phyloP scores from a whole-genome alignment of 2,329 filamentous ascomycete species.

The Apiospora saccharicola region DNA sequence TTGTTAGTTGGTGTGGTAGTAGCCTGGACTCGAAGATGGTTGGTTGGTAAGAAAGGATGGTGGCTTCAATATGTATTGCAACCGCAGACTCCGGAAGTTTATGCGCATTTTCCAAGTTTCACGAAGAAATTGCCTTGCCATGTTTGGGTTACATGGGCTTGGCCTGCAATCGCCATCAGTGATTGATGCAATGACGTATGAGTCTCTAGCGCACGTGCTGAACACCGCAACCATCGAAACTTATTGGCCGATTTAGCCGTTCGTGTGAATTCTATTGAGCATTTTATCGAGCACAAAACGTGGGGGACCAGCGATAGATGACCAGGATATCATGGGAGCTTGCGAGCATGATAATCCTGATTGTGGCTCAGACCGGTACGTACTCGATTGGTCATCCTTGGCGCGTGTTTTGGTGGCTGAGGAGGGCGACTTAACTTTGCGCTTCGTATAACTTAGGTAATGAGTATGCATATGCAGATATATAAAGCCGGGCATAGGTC shows the following conservation, averaged over 20 bases:
- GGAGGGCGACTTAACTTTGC: constrained; percentile 8
- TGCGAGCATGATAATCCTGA: too few species aligned
- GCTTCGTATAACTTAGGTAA: not conserved
- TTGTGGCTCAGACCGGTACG: too few species aligned
- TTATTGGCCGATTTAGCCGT: constrained; percentile 11
- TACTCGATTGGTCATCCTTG: too few species aligned
- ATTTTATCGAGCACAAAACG: not conserved
- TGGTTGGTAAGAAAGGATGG: constrained; percentile 8
- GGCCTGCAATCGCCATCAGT: not conserved
- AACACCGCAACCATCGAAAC: not conserved
- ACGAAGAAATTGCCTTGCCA: constrained; percentile 1
- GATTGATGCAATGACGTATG: constrained; percentile 15
- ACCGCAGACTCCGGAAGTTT: not conserved
- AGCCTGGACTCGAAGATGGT: not conserved
- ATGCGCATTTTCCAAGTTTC: constrained; percentile 17
- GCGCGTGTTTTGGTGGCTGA: too few species aligned
- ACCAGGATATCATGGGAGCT: too few species aligned
- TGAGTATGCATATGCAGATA: not conserved
- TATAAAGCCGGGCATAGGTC: too few species aligned
- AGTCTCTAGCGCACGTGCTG: not conserved
- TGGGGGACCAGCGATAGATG: not conserved
- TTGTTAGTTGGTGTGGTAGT: not conserved
- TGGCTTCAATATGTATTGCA: not conserved
- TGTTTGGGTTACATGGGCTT: constrained; percentile 1
- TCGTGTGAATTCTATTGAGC: not conserved